Conservation (phyloP, 495 filamentous ascomycete genomes). For the Collariella sp. region DNA sequence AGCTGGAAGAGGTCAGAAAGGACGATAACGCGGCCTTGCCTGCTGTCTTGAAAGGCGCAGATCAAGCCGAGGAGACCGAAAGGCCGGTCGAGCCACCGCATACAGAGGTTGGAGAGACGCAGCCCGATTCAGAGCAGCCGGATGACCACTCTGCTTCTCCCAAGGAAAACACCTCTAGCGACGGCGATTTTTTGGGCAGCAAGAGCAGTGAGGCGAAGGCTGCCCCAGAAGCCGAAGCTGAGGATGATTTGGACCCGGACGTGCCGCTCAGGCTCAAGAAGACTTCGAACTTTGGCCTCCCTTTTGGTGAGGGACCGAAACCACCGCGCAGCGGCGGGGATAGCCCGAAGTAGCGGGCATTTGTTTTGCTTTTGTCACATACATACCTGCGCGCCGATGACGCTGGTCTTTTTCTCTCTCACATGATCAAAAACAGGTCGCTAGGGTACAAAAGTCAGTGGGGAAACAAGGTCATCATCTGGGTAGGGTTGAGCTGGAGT, state of each 20-base stretch:
- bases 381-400: neutral
- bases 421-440: too few relatives aligned
- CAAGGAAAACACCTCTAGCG: too few relatives aligned
- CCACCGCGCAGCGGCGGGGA: neutral
- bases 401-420: neutral
- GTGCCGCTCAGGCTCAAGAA: constrained; percentile 50
- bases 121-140: neutral
- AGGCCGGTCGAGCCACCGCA: constrained; percentile 3
- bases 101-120: constrained; percentile 10
- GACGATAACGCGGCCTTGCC: constrained; percentile 31
- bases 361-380: neutral
- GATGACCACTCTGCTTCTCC: neutral
- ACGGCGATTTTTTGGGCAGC: neutral
- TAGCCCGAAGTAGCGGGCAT: neutral
- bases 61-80: neutral
- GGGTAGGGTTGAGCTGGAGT: neutral
- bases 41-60: constrained; percentile 28
- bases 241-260: constrained; percentile 23
- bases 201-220: constrained; percentile 23
- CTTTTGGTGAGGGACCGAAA: constrained; percentile 24
- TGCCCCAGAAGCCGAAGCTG: constrained; percentile 25
- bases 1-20: constrained; percentile 33
- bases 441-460: neutral
- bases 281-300: constrained; percentile 53
- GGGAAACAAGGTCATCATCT: neutral